Evolutionary conservation across 768 basidiomycete species (phyloP).

Genomic region (Myochromella boudieri): DNA sequence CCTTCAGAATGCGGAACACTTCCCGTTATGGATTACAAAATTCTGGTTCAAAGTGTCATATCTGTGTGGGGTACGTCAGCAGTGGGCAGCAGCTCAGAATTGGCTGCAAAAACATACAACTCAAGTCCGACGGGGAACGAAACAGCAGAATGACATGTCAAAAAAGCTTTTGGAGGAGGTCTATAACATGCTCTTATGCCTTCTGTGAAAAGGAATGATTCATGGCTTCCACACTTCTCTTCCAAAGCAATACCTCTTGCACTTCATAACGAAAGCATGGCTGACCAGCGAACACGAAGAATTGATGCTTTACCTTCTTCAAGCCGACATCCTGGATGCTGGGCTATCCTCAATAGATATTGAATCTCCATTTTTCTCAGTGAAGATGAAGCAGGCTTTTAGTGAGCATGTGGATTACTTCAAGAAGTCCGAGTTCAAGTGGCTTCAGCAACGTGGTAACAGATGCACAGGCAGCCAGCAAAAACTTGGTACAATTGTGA

Average conservation of each 20-base stretch:
- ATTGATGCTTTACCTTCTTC: constrained; percentile 20
- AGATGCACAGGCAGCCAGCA: constrained; percentile 3
- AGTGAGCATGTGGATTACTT: background rate
- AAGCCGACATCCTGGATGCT: constrained; percentile 6
- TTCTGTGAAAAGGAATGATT: constrained; percentile 16
- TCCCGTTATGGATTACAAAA: constrained; percentile 1
- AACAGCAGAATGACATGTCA: background rate
- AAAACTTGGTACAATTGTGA: constrained; percentile 13
- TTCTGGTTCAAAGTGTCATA: constrained; percentile 1
- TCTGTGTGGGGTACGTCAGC: background rate
- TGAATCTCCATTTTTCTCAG: constrained; percentile 2
- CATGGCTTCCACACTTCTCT: constrained; percentile 9
- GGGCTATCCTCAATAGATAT: constrained; percentile 3
- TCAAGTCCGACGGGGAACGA: background rate
- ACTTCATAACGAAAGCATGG: constrained; percentile 19
- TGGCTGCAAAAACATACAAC: background rate
- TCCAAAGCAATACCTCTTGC: constrained; percentile 9
- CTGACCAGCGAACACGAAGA: constrained; percentile 18
- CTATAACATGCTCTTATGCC: background rate
- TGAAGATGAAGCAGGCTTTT: constrained; percentile 1
- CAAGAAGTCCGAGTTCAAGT: background rate
- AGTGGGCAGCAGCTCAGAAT: background rate
- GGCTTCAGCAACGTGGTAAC: constrained; percentile 10
- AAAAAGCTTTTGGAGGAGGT: background rate
- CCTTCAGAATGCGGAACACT: background rate